phyloP scores from a whole-genome alignment of 176 grass and related monocot species.

The Rhynchospora tenuis region DNA sequence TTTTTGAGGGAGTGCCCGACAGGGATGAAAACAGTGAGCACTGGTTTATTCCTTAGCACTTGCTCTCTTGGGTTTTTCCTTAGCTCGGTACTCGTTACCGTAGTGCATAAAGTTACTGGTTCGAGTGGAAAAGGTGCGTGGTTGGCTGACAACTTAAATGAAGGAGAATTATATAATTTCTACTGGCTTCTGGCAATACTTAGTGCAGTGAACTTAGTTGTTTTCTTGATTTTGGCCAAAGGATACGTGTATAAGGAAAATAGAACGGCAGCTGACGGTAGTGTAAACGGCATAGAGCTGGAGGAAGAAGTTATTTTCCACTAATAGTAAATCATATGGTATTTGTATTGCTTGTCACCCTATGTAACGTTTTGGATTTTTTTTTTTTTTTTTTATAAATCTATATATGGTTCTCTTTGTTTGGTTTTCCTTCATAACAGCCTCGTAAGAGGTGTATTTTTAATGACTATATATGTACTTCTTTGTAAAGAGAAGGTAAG shows the following conservation, averaged over 20 bases:
- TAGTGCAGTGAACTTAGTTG: conserved; percentile 44
- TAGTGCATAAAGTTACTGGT: conserved; percentile 54
- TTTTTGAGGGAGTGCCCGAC: conserved; percentile 92
- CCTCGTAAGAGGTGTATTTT: no score
- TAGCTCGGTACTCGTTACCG: conserved; percentile 68
- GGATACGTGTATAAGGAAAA: conserved; percentile 86
- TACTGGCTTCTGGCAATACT: conserved; percentile 80
- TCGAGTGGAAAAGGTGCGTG: conserved; percentile 27
- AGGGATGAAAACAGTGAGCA: conserved; percentile 99
- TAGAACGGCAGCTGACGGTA: conserved; percentile 20
- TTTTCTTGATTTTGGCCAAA: conserved; percentile 55
- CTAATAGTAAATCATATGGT: no score
- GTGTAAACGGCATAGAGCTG: conserved; percentile 36
- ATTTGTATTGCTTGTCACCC: no score
- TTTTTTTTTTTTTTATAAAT: no score
- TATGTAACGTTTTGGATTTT: no score
- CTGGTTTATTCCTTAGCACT: conserved; percentile 84
- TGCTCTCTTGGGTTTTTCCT: conserved; percentile 81
- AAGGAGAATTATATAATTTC: conserved; percentile 72
- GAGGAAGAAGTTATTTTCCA: conserved; percentile 15
- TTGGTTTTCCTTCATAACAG: no score
- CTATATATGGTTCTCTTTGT: no score
- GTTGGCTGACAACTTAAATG: conserved; percentile 76
- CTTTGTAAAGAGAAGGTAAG: no score
- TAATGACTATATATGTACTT: no score